Conservation (phyloP, 306 rosid genomes). For the Heteromeles arbutifolia region DNA sequence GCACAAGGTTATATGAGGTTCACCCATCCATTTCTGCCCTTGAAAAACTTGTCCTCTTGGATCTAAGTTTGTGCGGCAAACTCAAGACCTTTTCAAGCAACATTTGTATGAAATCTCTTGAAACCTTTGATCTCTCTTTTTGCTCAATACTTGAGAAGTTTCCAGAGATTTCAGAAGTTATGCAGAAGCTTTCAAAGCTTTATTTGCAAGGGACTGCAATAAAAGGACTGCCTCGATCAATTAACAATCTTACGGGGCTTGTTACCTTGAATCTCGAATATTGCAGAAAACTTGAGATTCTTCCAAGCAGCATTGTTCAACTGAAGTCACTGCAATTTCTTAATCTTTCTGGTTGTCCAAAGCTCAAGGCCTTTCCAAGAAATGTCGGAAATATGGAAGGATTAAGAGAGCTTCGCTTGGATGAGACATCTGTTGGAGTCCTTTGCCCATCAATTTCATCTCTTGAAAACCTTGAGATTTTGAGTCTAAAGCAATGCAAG, state of each 20-base stretch:
- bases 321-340: not conserved
- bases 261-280: not conserved
- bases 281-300: conserved; percentile 2
- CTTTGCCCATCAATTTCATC: too few relatives aligned
- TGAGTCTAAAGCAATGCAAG: too few relatives aligned
- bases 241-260: not conserved
- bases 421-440: too few relatives aligned
- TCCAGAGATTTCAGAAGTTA: conserved; percentile 2
- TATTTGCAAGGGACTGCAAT: not conserved
- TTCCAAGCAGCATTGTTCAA: not conserved
- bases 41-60: not conserved
- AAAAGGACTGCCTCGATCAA: not conserved
- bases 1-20: not conserved
- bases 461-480: too few relatives aligned
- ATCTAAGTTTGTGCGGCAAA: not conserved
- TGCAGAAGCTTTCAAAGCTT: not conserved
- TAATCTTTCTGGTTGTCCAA: too few relatives aligned
- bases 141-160: not conserved
- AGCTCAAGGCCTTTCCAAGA: too few relatives aligned
- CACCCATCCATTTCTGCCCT: conserved; percentile 1
- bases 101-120: not conserved
- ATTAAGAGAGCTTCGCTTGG: too few relatives aligned
- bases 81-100: not conserved
- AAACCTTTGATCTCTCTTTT: not conserved
- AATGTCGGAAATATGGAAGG: too few relatives aligned